Evolutionary conservation across 2,329 filamentous ascomycete genomes (phyloP).

Genomic region (Cercospora sojina): DNA sequence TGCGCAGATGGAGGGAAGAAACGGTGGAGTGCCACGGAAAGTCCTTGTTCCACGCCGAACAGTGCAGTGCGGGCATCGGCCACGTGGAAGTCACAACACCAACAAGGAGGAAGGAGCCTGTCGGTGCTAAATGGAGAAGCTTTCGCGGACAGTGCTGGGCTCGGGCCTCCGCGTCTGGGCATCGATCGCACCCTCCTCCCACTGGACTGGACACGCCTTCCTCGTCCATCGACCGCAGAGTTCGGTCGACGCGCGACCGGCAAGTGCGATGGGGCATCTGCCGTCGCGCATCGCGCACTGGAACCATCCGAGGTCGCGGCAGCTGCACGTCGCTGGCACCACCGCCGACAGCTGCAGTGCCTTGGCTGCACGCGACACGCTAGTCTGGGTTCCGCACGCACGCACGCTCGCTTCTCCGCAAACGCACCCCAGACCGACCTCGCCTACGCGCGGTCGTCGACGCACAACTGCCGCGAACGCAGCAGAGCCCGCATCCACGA

Average conservation of each 20-base stretch:
- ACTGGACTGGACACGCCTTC: not conserved
- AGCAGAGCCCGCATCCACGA: not conserved
- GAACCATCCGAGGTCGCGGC: constrained; percentile 10
- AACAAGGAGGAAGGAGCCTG: not conserved
- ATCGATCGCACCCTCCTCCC: not conserved
- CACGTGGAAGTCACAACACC: not conserved
- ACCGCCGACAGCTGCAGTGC: not conserved
- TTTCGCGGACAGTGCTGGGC: not conserved
- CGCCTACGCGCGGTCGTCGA: not conserved
- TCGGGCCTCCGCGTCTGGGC: not conserved
- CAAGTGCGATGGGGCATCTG: not conserved
- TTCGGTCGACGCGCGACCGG: not conserved
- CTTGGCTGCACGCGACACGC: not conserved
- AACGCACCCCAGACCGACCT: not conserved
- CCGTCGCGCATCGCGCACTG: not conserved
- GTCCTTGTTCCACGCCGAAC: not conserved
- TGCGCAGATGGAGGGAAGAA: not conserved
- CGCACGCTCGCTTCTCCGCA: not conserved
- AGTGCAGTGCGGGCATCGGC: not conserved
- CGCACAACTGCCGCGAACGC: not conserved
- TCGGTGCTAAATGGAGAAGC: not conserved
- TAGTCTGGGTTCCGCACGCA: too few relatives aligned
- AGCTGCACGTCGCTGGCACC: not conserved
- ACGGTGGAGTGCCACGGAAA: not conserved
- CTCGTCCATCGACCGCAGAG: not conserved